These are phyloP conservation scores for Xylaria grammica DNA, from an alignment of 495 filamentous ascomycete genomes.

Conservation along the genomic window DNA sequence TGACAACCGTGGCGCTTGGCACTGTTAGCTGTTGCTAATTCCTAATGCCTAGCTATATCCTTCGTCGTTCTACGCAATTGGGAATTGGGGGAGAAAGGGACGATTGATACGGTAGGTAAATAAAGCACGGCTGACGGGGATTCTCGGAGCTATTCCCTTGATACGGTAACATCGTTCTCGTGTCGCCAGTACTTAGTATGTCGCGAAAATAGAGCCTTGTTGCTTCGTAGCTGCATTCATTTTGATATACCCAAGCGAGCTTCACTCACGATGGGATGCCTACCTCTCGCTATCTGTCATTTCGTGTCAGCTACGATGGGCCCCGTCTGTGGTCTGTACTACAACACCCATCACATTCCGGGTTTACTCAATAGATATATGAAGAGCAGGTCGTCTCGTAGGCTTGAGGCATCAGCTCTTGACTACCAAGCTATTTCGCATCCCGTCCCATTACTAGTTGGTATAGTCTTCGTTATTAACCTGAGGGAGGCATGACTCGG, in stretches of 20 bases:
- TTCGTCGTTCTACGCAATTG: background rate
- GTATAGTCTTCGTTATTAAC: background rate
- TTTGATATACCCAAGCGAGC: slow-evolving; percentile 10
- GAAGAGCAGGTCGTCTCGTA: slow-evolving; percentile 3
- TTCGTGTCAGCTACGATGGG: slow-evolving; percentile 11
- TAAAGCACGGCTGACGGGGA: slow-evolving; percentile 19
- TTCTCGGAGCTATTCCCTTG: slow-evolving; percentile 18
- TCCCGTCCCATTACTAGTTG: background rate
- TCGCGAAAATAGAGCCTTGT: slow-evolving; percentile 13
- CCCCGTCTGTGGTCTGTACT: slow-evolving; percentile 7
- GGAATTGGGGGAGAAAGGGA: background rate
- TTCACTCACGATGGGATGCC: slow-evolving; percentile 10
- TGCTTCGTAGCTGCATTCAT: slow-evolving; percentile 9
- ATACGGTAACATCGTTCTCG: slow-evolving; percentile 23
- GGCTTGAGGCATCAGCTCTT: background rate
- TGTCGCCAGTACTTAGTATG: slow-evolving; percentile 20
- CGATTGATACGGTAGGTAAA: slow-evolving; percentile 11
- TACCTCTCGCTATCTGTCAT: background rate
- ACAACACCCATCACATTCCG: background rate
- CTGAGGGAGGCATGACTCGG: background rate
- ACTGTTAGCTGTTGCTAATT: background rate
- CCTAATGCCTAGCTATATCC: slow-evolving; percentile 9
- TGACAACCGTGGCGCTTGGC: slow-evolving; percentile 16
- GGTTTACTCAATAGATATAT: background rate
- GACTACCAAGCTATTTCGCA: slow-evolving; percentile 2